A percentile compares a stretch with the other conserved stretches of the same genome.
phyloP scores from a whole-genome alignment of 768 basidiomycete genomes.

The Kwoniella dendrophila region DNA sequence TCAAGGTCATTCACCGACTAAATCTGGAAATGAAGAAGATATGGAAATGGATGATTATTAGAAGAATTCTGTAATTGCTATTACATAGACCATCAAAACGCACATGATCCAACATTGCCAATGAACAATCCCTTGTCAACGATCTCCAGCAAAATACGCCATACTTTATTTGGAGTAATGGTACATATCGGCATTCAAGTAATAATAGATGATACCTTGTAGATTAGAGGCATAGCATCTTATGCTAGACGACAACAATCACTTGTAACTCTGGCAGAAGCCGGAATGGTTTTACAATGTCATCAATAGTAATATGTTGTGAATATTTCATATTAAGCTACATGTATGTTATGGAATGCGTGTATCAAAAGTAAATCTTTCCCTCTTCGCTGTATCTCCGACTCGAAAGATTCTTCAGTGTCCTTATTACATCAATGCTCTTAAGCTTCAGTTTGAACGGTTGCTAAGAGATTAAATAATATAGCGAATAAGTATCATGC shows the following conservation, averaged over 20 bases:
- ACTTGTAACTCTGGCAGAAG: no score
- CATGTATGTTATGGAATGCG: neutral
- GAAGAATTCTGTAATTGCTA: neutral
- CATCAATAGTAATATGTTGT: conserved; percentile 6
- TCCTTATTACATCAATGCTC: neutral
- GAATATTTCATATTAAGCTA: neutral
- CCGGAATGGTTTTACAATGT: neutral
- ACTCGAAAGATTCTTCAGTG: neutral
- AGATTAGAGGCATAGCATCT: no score
- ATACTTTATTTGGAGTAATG: no score
- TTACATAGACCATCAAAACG: no score
- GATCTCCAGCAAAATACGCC: no score
- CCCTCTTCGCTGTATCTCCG: neutral
- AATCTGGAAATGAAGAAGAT: conserved; percentile 11
- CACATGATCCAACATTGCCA: no score
- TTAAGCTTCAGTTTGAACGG: conserved; percentile 47
- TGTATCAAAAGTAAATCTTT: conserved; percentile 1
- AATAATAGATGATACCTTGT: no score
- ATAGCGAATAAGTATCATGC: no score
- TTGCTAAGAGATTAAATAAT: conserved; percentile 31
- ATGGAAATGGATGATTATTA: conserved; percentile 23
- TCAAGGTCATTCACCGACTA: neutral
- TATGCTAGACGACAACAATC: no score
- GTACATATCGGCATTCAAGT: no score
- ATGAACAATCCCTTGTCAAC: no score